phyloP scores from a whole-genome alignment of 2,329 filamentous ascomycete genomes.

The Epichloe bromicola region DNA sequence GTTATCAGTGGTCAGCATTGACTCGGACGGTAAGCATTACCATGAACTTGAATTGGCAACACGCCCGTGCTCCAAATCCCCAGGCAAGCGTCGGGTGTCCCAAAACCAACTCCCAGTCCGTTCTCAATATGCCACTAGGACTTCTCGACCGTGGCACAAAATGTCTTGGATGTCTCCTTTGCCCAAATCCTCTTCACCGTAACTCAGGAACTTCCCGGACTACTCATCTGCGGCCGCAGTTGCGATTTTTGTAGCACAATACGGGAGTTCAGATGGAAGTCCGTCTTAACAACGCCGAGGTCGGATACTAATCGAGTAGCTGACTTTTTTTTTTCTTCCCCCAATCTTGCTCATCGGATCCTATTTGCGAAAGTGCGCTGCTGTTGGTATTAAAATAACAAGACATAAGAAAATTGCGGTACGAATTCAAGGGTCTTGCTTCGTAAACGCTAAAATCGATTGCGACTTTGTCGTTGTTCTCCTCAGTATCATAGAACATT shows the following conservation, averaged over 20 bases:
- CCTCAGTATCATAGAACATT: constrained; percentile 15
- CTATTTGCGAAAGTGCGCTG: no score
- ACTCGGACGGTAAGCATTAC: not conserved
- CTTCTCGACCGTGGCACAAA: not conserved
- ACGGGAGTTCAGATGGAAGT: no score
- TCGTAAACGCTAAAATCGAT: not conserved
- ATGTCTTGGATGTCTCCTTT: not conserved
- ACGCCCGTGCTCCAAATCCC: not conserved
- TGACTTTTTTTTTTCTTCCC: no score
- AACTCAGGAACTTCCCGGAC: not conserved
- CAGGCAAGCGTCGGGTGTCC: not conserved
- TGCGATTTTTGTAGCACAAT: not conserved
- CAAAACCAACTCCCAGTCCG: not conserved
- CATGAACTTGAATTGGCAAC: not conserved
- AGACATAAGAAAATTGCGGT: not conserved
- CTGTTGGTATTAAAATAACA: not conserved
- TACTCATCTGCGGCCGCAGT: not conserved
- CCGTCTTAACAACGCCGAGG: not conserved
- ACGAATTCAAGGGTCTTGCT: no score
- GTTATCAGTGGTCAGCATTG: not conserved
- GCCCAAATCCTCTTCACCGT: not conserved
- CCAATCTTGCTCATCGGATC: no score
- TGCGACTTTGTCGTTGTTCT: not conserved
- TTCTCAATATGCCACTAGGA: not conserved
- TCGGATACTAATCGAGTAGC: not conserved